A percentile compares a stretch with the other conserved stretches of the same genome.
These are phyloP conservation scores for Capsicum baccatum DNA, from an alignment of 257 asterid species.

Conservation along the genomic window DNA sequence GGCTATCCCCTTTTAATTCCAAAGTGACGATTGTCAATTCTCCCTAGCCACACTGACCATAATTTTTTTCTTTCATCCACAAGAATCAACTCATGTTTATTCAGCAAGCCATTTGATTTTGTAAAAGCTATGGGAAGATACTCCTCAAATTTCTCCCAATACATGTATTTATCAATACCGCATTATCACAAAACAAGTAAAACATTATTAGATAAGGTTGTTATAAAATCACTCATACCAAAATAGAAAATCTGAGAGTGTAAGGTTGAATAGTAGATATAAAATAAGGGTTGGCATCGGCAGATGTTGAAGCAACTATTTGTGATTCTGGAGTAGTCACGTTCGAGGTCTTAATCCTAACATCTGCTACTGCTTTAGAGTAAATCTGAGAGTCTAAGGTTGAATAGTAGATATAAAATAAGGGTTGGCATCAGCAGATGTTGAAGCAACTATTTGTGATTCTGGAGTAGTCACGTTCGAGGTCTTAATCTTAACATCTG, in stretches of 20 bases:
- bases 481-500: too few species aligned
- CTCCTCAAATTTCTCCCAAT: not conserved
- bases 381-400: not conserved
- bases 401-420: too few species aligned
- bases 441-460: too few species aligned
- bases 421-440: too few species aligned
- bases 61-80: not conserved
- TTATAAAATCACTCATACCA: conserved; percentile 2
- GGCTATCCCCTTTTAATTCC: not conserved
- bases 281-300: conserved; percentile 9
- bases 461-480: too few species aligned
- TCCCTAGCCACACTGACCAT: not conserved
- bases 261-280: not conserved
- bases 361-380: not conserved
- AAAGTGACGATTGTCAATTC: not conserved
- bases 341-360: not conserved
- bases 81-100: not conserved
- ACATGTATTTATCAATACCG: not conserved
- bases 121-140: not conserved
- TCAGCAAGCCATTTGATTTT: not conserved
- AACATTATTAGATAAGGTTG: not conserved
- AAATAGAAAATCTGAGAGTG: not conserved
- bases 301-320: not conserved
- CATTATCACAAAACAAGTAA: not conserved
- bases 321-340: not conserved